Conservation (phyloP, 805 yeast genomes). For the Hanseniaspora valbyensis region DNA sequence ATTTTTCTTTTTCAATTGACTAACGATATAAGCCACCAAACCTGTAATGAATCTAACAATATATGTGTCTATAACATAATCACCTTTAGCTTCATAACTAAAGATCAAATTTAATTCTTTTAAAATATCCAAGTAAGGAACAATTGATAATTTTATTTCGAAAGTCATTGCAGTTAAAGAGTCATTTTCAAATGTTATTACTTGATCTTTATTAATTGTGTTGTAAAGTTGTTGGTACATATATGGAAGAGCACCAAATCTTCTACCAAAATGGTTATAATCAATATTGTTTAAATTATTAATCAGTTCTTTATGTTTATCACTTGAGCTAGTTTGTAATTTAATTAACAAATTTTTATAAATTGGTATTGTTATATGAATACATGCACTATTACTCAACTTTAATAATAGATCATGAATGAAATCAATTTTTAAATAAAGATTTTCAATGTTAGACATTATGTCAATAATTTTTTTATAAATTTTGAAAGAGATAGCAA, state of each 20-base stretch:
- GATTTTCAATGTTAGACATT: not conserved
- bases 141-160: conserved; percentile 11
- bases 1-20: not conserved
- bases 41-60: conserved; percentile 13
- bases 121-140: conserved; percentile 5
- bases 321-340: not conserved
- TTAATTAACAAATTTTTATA: not conserved
- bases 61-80: conserved; percentile 12
- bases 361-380: conserved; percentile 11
- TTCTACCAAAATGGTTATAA: conserved; percentile 13
- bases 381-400: conserved; percentile 14
- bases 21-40: conserved; percentile 1
- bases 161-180: conserved; percentile 3
- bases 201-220: not conserved
- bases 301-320: not conserved
- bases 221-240: conserved; percentile 11
- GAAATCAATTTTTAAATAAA: conserved; percentile 1
- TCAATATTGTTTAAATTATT: not conserved
- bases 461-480: conserved; percentile 2
- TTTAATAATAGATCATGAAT: not conserved
- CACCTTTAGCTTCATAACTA: not conserved
- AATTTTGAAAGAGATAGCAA: conserved; percentile 4
- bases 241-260: conserved; percentile 13
- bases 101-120: conserved; percentile 2
- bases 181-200: not conserved